Conservation (phyloP, 768 basidiomycete species). For the Suillus placidus region DNA sequence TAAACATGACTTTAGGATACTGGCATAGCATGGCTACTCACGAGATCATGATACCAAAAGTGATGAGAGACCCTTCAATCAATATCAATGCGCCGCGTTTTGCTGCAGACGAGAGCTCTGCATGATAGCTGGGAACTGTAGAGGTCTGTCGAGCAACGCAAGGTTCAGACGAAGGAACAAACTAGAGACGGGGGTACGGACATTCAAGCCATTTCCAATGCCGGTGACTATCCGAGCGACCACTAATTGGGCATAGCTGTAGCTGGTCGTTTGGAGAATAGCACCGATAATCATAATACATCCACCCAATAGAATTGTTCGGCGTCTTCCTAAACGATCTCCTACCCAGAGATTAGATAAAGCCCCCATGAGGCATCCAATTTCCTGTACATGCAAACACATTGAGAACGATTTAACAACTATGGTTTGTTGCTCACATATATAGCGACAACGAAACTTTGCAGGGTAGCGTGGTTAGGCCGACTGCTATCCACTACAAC, state of each 20-base stretch:
- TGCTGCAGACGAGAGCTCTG: conserved; percentile 64
- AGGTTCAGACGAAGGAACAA: not conserved
- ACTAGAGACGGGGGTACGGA: conserved; percentile 26
- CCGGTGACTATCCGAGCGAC: conserved; percentile 64
- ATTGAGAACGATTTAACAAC: not conserved
- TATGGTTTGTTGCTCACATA: conserved; percentile 44
- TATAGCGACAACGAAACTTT: conserved; percentile 61
- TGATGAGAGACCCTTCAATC: conserved; percentile 66
- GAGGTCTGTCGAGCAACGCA: conserved; percentile 48
- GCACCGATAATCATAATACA: conserved; percentile 65
- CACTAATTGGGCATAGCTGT: conserved; percentile 60
- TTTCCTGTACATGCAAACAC: conserved; percentile 45
- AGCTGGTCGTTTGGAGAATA: conserved; percentile 59
- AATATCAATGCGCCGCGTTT: conserved; percentile 64
- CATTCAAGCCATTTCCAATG: conserved; percentile 66
- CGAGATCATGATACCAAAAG: conserved; percentile 65
- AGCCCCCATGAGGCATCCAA: conserved; percentile 67
- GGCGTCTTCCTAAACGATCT: conserved; percentile 60
- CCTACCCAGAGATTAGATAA: conserved; percentile 63
- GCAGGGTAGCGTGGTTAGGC: conserved; percentile 52
- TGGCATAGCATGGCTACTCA: conserved; percentile 36
- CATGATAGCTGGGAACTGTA: conserved; percentile 65
- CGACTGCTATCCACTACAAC: conserved; percentile 45
- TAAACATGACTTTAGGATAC: not conserved
- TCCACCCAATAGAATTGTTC: conserved; percentile 60